Evolutionary conservation across 2,329 filamentous ascomycete genomes (phyloP), one percentile per base, ranked within the genome.

Genomic region (Phialophora tarda): DNA sequence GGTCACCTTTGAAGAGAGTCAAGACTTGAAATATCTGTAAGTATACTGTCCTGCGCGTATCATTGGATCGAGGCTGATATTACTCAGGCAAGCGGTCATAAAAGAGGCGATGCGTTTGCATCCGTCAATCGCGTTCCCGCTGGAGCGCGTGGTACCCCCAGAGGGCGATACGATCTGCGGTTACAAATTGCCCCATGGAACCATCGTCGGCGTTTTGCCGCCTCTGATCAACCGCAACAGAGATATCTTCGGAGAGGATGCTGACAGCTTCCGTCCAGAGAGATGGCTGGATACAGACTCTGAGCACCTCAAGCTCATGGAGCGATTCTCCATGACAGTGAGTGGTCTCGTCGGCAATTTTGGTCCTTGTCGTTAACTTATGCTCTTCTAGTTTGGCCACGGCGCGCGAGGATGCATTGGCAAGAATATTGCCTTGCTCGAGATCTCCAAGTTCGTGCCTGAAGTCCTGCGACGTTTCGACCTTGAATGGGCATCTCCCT

Each of bases 101-200:
- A 76, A 81, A 64, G 80, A 82, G 65, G 73, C 78, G 4, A 71
- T 81, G 2, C 77, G 80, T 23, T 70, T 82, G 6, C 75, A 80
- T 59, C 78, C 80, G 6, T 73, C 78, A 0, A 75, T 84, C 2
- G 76, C 76, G 1, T 78, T 77, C 0, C 71, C 77, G 7, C 73
- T 79, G 67, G 72, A 70, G 32, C 74, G 74, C 44, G 65, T 77
- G 2, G 76, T 80, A 21, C 78, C 80, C 6, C 71, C 72, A 2
- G 76, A 77, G 10, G 80, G 78, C 56, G 76, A 77, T 55, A 69
- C 75, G 5, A 73, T 80, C 24, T 74, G 75, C 50, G 77, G 74
- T 21, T 71, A 77, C 50, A 79, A 74, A 69, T 77, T 84, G 21
- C 83, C 83, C 0, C 78, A 75, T 48, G 83, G 83, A 30, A 81